Evolutionary conservation across 441 rosid genomes (phyloP).

Genomic region (Populus tomentosa): DNA sequence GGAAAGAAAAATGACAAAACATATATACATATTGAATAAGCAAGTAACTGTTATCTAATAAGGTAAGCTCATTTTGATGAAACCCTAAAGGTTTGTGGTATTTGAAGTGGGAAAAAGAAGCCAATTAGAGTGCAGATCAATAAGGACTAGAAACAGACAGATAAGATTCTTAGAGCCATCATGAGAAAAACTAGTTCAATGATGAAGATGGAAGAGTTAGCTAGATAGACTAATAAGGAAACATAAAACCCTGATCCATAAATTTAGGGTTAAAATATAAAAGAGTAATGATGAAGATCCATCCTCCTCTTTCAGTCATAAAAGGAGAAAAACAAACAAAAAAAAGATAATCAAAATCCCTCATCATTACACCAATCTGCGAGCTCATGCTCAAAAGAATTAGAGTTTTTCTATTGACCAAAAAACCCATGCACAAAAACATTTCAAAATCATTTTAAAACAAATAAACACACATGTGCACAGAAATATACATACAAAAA

Average conservation of each 20-base stretch:
- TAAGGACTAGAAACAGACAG: conserved; percentile 38
- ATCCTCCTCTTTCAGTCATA: conserved; percentile 31
- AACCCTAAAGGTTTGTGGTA: conserved; percentile 2
- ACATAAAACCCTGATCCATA: conserved; percentile 22
- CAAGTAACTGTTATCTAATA: neutral
- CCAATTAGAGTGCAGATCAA: conserved; percentile 18
- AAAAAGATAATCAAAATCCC: conserved; percentile 38
- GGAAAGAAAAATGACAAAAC: neutral
- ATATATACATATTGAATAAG: neutral
- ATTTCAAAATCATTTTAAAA: neutral
- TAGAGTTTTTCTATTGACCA: conserved; percentile 11
- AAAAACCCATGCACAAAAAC: conserved; percentile 13
- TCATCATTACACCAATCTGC: conserved; percentile 74
- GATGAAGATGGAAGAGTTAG: conserved; percentile 31
- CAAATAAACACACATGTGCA: neutral
- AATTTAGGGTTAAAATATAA: conserved; percentile 21
- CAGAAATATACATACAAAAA: neutral
- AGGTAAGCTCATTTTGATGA: neutral
- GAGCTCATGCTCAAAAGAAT: conserved; percentile 24
- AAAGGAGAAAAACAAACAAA: neutral
- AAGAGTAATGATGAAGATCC: conserved; percentile 42
- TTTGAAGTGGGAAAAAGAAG: neutral
- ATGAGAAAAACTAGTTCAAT: conserved; percentile 42
- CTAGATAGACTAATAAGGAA: conserved; percentile 33
- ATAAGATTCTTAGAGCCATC: conserved; percentile 46